phyloP scores from a whole-genome alignment of 1,284 basidiomycete genomes.

The Apiotrichum gamsii region DNA sequence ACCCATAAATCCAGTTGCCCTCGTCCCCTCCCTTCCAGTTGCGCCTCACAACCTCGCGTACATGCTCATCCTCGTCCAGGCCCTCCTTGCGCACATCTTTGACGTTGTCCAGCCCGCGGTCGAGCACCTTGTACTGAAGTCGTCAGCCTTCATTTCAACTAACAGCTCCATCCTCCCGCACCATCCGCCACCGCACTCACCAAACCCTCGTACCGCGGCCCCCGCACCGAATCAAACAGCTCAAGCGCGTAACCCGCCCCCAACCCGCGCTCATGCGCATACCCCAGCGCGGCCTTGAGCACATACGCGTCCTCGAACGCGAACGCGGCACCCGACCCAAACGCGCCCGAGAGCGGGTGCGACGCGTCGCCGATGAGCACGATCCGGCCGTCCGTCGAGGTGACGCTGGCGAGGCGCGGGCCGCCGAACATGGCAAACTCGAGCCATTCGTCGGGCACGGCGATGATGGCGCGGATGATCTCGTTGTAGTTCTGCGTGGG shows the following conservation, averaged over 20 bases:
- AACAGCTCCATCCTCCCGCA: no score
- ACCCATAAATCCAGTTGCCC: slow-evolving; percentile 22
- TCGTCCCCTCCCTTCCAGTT: slow-evolving; percentile 14
- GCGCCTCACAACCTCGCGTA: slow-evolving; percentile 16
- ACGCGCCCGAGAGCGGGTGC: slow-evolving; percentile 26
- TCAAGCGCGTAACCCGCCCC: slow-evolving; percentile 10
- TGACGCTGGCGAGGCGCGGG: slow-evolving; percentile 14
- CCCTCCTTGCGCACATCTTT: slow-evolving; percentile 7
- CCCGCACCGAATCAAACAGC: slow-evolving; percentile 23
- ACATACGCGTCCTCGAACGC: slow-evolving; percentile 31
- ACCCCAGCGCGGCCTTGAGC: slow-evolving; percentile 13
- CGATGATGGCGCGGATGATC: slow-evolving; percentile 21
- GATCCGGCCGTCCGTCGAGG: slow-evolving; percentile 17
- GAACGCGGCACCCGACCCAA: slow-evolving; percentile 27
- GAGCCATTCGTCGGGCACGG: slow-evolving; percentile 24
- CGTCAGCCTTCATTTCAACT: not conserved
- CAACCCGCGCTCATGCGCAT: slow-evolving; percentile 1
- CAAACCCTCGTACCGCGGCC: slow-evolving; percentile 23
- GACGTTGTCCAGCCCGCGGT: slow-evolving; percentile 12
- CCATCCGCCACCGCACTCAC: not conserved
- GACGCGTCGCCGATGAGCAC: slow-evolving; percentile 30
- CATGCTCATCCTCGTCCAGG: slow-evolving; percentile 14
- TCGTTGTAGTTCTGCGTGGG: slow-evolving; percentile 25
- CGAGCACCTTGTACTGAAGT: slow-evolving; percentile 15
- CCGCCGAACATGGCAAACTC: slow-evolving; percentile 34